phyloP scores from a whole-genome alignment of 2,329 filamentous ascomycete genomes.

The Didymella keratinophila region DNA sequence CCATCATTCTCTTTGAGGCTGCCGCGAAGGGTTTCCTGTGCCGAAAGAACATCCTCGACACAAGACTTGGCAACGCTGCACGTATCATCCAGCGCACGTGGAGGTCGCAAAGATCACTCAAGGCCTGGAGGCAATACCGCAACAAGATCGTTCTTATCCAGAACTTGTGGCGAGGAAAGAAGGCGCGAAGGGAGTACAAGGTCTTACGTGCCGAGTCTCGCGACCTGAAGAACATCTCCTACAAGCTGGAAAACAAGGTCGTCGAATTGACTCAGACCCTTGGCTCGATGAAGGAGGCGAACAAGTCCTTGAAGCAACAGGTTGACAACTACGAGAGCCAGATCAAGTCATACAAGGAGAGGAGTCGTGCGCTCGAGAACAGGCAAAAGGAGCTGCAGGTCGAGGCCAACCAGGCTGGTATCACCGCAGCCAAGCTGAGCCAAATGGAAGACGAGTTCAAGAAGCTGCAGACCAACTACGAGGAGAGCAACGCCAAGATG shows the following conservation, averaged over 20 bases:
- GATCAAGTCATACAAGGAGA: constrained; percentile 93
- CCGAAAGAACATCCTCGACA: constrained; percentile 92
- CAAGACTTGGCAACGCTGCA: constrained; percentile 89
- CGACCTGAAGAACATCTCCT: constrained; percentile 98
- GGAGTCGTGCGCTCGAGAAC: constrained; percentile 87
- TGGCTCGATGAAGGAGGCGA: constrained; percentile 91
- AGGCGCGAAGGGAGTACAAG: constrained; percentile 86
- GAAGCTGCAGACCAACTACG: constrained; percentile 85
- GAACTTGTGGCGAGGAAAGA: constrained; percentile 88
- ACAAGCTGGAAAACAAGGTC: constrained; percentile 99
- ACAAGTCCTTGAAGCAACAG: constrained; percentile 86
- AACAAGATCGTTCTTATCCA: constrained; percentile 89
- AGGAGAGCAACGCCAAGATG: constrained; percentile 88
- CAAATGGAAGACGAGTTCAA: constrained; percentile 96
- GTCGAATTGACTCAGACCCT: constrained; percentile 95
- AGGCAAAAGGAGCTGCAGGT: constrained; percentile 93
- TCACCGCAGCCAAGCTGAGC: constrained; percentile 86
- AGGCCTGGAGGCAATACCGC: constrained; percentile 85
- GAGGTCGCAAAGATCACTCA: constrained; percentile 80
- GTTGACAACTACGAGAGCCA: constrained; percentile 96
- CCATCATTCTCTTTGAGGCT: constrained; percentile 88
- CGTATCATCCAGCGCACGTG: constrained; percentile 89
- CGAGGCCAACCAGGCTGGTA: constrained; percentile 97
- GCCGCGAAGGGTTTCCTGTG: constrained; percentile 90
- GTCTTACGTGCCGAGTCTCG: constrained; percentile 90